A percentile compares a stretch with the other conserved stretches of the same genome.
Evolutionary conservation across 2,329 filamentous ascomycete species (phyloP).

Genomic region (Pochonia chlamydosporia): DNA sequence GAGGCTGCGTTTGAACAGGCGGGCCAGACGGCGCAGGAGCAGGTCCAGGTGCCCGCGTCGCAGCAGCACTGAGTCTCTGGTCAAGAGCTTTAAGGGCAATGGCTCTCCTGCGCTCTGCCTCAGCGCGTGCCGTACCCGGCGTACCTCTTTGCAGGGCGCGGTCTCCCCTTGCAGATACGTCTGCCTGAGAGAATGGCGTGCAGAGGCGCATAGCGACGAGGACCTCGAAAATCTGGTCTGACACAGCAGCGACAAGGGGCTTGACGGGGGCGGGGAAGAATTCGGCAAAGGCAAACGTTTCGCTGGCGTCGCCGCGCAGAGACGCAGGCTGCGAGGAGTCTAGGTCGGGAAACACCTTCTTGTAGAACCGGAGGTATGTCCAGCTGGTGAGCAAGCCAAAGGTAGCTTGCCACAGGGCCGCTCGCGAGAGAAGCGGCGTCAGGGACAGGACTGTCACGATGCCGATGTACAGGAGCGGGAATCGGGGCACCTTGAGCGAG

Average conservation of each 20-base stretch:
- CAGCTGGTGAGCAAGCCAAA: constrained; percentile 83
- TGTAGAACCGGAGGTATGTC: constrained; percentile 96
- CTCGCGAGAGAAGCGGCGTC: constrained; percentile 56
- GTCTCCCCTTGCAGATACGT: constrained; percentile 69
- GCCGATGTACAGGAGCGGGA: constrained; percentile 69
- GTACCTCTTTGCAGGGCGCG: constrained; percentile 46
- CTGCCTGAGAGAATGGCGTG: constrained; percentile 77
- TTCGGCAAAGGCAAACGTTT: constrained; percentile 92
- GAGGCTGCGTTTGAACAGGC: constrained; percentile 52
- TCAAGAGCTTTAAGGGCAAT: constrained; percentile 88
- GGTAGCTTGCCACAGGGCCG: constrained; percentile 71
- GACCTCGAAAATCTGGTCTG: constrained; percentile 66
- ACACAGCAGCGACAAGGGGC: constrained; percentile 67
- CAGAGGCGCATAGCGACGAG: constrained; percentile 74
- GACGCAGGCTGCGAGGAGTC: constrained; percentile 54
- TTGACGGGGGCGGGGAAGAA: constrained; percentile 88
- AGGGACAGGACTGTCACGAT: constrained; percentile 60
- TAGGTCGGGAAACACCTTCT: constrained; percentile 64
- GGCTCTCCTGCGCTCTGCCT: constrained; percentile 84
- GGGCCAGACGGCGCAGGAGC: constrained; percentile 41
- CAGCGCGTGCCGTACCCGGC: constrained; percentile 70
- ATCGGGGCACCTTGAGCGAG: constrained; percentile 75
- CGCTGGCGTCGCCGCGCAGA: constrained; percentile 85
- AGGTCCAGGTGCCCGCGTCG: constrained; percentile 20
- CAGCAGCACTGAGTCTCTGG: constrained; percentile 80